Evolutionary conservation across 495 filamentous ascomycete species (phyloP).

Genomic region (Xylaria sp.): DNA sequence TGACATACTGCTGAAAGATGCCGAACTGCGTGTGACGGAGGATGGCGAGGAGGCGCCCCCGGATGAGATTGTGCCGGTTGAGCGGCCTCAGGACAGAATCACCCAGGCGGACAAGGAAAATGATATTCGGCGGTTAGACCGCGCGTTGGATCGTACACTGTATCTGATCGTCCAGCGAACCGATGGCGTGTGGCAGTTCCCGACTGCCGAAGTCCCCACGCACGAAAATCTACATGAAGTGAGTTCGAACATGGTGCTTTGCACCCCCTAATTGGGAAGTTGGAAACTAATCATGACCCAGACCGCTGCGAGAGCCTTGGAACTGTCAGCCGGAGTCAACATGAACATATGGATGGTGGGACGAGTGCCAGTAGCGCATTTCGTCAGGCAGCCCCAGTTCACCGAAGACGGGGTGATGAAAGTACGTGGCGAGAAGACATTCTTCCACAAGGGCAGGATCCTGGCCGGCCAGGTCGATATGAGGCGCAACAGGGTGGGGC

Average conservation of each 20-base stretch:
- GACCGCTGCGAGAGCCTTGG: conserved; percentile 81
- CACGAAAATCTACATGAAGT: conserved; percentile 84
- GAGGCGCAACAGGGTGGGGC: conserved; percentile 69
- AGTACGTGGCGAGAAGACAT: conserved; percentile 75
- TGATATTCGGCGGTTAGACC: conserved; percentile 78
- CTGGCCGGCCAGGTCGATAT: conserved; percentile 95
- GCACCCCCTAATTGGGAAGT: neutral
- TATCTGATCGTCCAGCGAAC: conserved; percentile 81
- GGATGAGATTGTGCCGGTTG: conserved; percentile 70
- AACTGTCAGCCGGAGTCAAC: conserved; percentile 81
- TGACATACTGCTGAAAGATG: conserved; percentile 74
- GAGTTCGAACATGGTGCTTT: conserved; percentile 40
- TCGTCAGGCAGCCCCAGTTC: conserved; percentile 57
- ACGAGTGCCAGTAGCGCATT: conserved; percentile 84
- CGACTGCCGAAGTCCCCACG: conserved; percentile 66
- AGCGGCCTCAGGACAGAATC: conserved; percentile 70
- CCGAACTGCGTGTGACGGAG: conserved; percentile 70
- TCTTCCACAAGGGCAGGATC: conserved; percentile 95
- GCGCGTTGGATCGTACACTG: conserved; percentile 76
- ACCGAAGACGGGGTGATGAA: conserved; percentile 45
- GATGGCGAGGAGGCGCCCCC: conserved; percentile 66
- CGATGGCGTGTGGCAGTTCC: conserved; percentile 80
- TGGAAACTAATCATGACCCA: conserved; percentile 45
- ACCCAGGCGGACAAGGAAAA: conserved; percentile 82
- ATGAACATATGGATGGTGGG: conserved; percentile 99